Evolutionary conservation across 2,329 filamentous ascomycete genomes (phyloP).

Genomic region (Penicillium sclerotiorum): DNA sequence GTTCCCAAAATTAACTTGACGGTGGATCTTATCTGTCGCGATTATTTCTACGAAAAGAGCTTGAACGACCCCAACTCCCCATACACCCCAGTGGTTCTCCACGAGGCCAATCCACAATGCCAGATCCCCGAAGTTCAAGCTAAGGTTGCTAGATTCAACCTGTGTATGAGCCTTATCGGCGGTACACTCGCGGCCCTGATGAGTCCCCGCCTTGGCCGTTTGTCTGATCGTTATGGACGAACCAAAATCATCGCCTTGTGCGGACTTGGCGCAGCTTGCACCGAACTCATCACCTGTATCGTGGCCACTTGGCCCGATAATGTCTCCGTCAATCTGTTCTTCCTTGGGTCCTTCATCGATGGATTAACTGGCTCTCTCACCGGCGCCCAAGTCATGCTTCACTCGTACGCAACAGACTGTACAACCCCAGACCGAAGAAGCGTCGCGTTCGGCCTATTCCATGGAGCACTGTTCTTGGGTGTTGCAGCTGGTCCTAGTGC

Average conservation of each 20-base stretch:
- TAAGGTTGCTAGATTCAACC: conserved; percentile 73
- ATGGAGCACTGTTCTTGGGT: conserved; percentile 86
- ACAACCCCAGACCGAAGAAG: conserved; percentile 77
- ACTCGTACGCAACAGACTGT: conserved; percentile 89
- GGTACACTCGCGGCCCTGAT: conserved; percentile 79
- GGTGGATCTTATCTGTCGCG: conserved; percentile 77
- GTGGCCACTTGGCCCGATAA: conserved; percentile 73
- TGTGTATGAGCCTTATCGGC: conserved; percentile 72
- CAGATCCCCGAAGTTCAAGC: conserved; percentile 76
- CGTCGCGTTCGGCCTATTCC: conserved; percentile 85
- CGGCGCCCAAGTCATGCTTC: conserved; percentile 72
- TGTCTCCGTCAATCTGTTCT: conserved; percentile 75
- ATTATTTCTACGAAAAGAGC: conserved; percentile 74
- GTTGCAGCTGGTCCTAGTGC: conserved; percentile 83
- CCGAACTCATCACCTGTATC: conserved; percentile 76
- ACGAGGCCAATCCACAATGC: conserved; percentile 76
- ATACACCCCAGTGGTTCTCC: conserved; percentile 66
- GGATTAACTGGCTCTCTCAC: conserved; percentile 89
- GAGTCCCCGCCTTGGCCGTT: conserved; percentile 77
- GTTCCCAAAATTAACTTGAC: conserved; percentile 89
- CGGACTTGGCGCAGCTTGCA: conserved; percentile 71
- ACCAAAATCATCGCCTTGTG: conserved; percentile 72
- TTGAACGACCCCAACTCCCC: conserved; percentile 60
- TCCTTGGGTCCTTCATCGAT: conserved; percentile 76
- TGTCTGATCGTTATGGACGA: conserved; percentile 86